A percentile compares a stretch with the other conserved stretches of the same genome.
Conservation (phyloP, 768 basidiomycete genomes). For the Pisolithus marmoratus region DNA sequence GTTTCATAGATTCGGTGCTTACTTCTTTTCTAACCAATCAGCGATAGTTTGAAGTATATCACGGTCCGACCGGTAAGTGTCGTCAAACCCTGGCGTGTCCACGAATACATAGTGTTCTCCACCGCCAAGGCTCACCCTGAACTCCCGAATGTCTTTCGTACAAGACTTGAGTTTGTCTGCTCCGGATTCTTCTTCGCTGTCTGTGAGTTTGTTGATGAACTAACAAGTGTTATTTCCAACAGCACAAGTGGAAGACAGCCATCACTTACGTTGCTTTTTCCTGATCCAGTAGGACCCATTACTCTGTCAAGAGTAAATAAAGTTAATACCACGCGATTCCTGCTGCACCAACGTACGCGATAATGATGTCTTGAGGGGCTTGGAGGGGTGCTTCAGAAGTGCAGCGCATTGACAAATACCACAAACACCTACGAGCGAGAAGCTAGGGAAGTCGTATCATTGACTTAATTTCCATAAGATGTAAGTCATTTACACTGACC, state of each 20-base stretch:
- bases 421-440: too few species aligned
- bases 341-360: too few species aligned
- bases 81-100: slow-evolving; percentile 12
- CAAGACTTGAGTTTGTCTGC: not conserved
- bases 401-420: too few species aligned
- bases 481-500: too few species aligned
- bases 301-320: not conserved
- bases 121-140: slow-evolving; percentile 8
- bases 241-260: too few species aligned
- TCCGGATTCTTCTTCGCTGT: not conserved
- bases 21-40: not conserved
- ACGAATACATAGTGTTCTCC: slow-evolving; percentile 12
- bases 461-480: too few species aligned
- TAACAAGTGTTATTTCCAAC: not conserved
- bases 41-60: not conserved
- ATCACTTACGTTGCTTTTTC: not conserved
- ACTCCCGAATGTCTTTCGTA: slow-evolving; percentile 9
- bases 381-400: too few species aligned
- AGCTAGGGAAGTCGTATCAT: too few species aligned
- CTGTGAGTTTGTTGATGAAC: not conserved
- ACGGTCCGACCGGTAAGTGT: not conserved
- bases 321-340: too few species aligned
- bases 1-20: not conserved
- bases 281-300: slow-evolving; percentile 10
- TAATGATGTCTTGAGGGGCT: too few species aligned